These are phyloP conservation scores for Sechiopsis laciniata DNA, from an alignment of 306 rosid species.

Conservation along the genomic window DNA sequence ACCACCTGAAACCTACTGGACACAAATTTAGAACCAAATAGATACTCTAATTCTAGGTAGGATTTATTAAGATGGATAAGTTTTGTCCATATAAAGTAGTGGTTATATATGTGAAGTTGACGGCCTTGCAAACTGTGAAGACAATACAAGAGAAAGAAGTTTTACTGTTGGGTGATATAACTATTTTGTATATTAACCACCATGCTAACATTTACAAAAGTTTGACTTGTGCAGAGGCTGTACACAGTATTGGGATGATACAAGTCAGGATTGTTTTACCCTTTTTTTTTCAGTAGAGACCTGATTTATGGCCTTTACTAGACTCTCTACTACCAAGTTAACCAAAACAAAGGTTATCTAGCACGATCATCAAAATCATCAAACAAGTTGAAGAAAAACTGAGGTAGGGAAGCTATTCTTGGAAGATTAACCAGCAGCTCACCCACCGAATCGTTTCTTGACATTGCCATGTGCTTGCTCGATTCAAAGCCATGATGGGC, in stretches of 20 bases:
- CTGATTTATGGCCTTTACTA: neutral
- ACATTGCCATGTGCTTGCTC: constrained; percentile 51
- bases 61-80: too few relatives aligned
- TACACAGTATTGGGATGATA: neutral
- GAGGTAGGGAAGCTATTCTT: constrained; percentile 60
- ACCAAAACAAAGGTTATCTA: neutral
- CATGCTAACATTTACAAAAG: constrained; percentile 1
- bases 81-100: too few relatives aligned
- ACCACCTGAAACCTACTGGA: too few relatives aligned
- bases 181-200: constrained; percentile 5
- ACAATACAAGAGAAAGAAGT: neutral
- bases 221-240: neutral
- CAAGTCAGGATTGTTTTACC: neutral
- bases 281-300: neutral
- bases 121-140: too few relatives aligned
- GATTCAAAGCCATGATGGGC: constrained; percentile 21
- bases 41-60: too few relatives aligned
- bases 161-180: neutral
- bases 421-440: constrained; percentile 75
- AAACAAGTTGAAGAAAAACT: constrained; percentile 59
- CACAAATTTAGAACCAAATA: too few relatives aligned
- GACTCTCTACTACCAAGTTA: neutral
- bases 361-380: constrained; percentile 52
- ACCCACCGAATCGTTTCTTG: constrained; percentile 74
- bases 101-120: too few relatives aligned